Base-by-base conservation (phyloP, 2,329 filamentous ascomycete genomes). In the Trichophyton simii region DNA sequence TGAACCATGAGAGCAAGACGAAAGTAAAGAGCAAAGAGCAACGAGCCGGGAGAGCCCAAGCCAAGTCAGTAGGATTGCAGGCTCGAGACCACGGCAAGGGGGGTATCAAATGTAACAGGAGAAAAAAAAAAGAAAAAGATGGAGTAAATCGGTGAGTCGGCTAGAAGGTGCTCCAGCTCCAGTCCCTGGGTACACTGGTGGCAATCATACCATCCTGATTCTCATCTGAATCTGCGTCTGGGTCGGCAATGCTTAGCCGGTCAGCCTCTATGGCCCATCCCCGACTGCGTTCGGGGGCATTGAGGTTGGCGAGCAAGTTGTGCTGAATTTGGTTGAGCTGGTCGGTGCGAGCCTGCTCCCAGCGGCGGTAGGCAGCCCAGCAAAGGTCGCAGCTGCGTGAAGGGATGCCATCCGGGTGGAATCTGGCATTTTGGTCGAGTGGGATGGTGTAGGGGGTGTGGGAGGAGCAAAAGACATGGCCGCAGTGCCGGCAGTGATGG, bases 401-500 rank as follows among this genome's bases (percentile, higher is more conserved):
- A 15, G 69, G 71, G 4, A 75, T 72, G 4, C 83, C 84, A 18
- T 83, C 74, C 0, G 83, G 82, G 66, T 86, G 83, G 72, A 85
- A 85, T 61, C 80, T 79, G 15, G 84, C 84, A 62, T 83, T 76
- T 71, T 86, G 84, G 67, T 86, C 83, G 15, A 87, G 80, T 6
- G 81, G 82, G 9, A 86, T 81, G 57, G 75, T 72, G 68, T 80
- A 76, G 54, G 77, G 75, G 58, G 80, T 81, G 73, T 87, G 83
- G 38, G 79, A 76, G 63, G 79, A 78, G 73, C 84, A 87, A 69
- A 85, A 86, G 67, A 87, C 80, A 67, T 84, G 80, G 50, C 84
- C 84, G 66, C 84, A 87, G 67, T 84, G 83, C 62, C 84, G 81
- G 72, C 84, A 87, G 72, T 87, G 84, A 68, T 87, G 84, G 62